These are phyloP conservation scores for Clarireedia homoeocarpa DNA, from an alignment of 2,329 filamentous ascomycete genomes.

Conservation along the genomic window DNA sequence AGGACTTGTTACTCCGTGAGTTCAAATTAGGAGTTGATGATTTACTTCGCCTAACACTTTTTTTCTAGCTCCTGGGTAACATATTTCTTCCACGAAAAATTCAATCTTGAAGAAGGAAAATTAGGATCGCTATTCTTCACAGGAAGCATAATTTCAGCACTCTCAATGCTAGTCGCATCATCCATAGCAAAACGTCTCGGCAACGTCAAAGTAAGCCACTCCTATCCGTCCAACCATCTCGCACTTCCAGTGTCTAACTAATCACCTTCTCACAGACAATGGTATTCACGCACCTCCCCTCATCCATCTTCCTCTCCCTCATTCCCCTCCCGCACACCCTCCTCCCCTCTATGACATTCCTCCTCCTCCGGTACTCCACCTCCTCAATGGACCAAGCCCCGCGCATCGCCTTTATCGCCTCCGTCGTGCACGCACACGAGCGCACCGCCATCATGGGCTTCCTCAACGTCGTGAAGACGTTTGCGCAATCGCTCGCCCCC, in stretches of 20 bases:
- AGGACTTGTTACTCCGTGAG: conserved; percentile 57
- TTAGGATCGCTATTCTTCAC: conserved; percentile 49
- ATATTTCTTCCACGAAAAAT: conserved; percentile 45
- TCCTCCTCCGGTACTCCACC: conserved; percentile 53
- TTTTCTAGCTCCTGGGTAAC: conserved; percentile 45
- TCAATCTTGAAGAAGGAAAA: conserved; percentile 39
- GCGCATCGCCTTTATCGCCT: conserved; percentile 60
- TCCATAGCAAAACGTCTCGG: conserved; percentile 48
- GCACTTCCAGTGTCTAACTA: too few relatives aligned
- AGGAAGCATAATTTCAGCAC: conserved; percentile 43
- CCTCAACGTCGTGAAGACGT: conserved; percentile 62
- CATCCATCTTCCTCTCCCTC: conserved; percentile 54
- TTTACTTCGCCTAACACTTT: too few relatives aligned
- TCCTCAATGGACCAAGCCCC: conserved; percentile 66
- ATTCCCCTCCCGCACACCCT: conserved; percentile 50
- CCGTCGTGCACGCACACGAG: conserved; percentile 55
- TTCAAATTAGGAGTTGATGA: conserved; percentile 8
- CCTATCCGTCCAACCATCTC: conserved; percentile 20
- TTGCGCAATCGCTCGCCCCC: conserved; percentile 53
- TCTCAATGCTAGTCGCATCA: conserved; percentile 45
- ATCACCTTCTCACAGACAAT: conserved; percentile 44
- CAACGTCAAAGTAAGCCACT: conserved; percentile 49
- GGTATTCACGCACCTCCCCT: conserved; percentile 68
- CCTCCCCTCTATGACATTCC: conserved; percentile 47
- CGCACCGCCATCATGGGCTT: conserved; percentile 66